Percentiles rank a stretch among this genome's conserved stretches.
Evolutionary conservation across 176 grass and related monocot genomes (phyloP).

Genomic region (Saccharum officinarum): DNA sequence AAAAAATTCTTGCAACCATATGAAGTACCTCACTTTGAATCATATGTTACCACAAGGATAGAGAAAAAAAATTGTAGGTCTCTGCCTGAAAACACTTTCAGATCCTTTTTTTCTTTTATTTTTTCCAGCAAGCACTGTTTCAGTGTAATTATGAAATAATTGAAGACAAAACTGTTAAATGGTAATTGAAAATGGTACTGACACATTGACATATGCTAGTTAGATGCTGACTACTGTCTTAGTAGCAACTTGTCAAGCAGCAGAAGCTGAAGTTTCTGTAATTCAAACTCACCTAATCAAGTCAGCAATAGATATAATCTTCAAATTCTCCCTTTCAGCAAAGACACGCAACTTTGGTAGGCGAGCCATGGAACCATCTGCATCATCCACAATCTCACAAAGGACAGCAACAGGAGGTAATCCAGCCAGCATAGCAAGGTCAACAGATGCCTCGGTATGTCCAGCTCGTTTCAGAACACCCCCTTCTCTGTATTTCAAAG

Average conservation of each 20-base stretch:
- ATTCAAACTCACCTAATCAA: constrained; percentile 62
- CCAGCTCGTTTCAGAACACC: constrained; percentile 93
- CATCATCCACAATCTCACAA: constrained; percentile 86
- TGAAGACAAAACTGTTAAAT: neutral
- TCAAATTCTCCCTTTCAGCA: constrained; percentile 84
- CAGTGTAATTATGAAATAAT: neutral
- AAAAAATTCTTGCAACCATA: neutral
- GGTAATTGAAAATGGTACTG: neutral
- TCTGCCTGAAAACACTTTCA: neutral
- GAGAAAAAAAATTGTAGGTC: neutral
- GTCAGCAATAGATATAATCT: constrained; percentile 94
- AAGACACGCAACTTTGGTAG: constrained; percentile 67
- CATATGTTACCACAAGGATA: neutral
- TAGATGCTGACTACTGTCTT: neutral
- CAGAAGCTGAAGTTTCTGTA: constrained; percentile 2
- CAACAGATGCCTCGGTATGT: constrained; percentile 88
- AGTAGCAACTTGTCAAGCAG: constrained; percentile 5
- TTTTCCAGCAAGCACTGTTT: neutral
- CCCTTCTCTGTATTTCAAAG: constrained; percentile 86
- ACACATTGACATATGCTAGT: neutral
- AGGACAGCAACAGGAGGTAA: constrained; percentile 69
- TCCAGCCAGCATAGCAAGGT: constrained; percentile 75
- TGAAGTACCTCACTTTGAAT: neutral
- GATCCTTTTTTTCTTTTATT: neutral
- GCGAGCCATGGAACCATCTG: constrained; percentile 87